Conservation (phyloP, 2,329 filamentous ascomycete genomes). For the Xylaria sp. region DNA sequence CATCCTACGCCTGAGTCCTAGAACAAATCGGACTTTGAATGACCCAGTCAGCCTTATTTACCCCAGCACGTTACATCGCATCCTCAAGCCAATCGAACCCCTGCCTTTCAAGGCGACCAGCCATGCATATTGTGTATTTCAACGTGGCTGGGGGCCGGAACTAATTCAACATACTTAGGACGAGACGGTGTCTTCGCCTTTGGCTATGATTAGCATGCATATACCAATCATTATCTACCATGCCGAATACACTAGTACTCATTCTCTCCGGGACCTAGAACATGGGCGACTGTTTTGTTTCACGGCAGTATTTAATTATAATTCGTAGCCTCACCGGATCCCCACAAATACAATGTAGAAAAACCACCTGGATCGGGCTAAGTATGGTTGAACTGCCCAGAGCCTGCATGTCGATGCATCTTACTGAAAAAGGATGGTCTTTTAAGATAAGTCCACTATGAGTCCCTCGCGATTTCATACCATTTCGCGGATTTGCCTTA, state of each 20-base stretch:
- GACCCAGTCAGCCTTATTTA: conserved; percentile 22
- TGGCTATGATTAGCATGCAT: not conserved
- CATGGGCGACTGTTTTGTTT: not conserved
- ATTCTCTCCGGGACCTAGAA: not conserved
- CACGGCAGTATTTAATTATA: not conserved
- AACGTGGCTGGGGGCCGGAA: conserved; percentile 10
- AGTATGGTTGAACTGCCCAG: not conserved
- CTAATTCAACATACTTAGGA: not conserved
- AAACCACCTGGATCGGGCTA: not conserved
- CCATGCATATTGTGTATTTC: conserved; percentile 5
- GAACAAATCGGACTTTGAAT: not conserved
- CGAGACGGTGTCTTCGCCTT: not conserved
- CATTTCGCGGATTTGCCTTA: not conserved
- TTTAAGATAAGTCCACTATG: not conserved
- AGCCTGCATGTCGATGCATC: conserved; percentile 18
- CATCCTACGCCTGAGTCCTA: not conserved
- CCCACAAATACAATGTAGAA: not conserved
- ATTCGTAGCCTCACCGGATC: conserved; percentile 19
- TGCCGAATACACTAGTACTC: not conserved
- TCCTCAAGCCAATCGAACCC: not conserved
- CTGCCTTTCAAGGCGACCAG: not conserved
- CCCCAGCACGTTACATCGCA: not conserved
- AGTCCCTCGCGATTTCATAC: not conserved
- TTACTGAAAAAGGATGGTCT: not conserved
- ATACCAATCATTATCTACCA: too few relatives aligned